phyloP scores from a whole-genome alignment of 208 protist species.

The Trypanosoma cruzi region DNA sequence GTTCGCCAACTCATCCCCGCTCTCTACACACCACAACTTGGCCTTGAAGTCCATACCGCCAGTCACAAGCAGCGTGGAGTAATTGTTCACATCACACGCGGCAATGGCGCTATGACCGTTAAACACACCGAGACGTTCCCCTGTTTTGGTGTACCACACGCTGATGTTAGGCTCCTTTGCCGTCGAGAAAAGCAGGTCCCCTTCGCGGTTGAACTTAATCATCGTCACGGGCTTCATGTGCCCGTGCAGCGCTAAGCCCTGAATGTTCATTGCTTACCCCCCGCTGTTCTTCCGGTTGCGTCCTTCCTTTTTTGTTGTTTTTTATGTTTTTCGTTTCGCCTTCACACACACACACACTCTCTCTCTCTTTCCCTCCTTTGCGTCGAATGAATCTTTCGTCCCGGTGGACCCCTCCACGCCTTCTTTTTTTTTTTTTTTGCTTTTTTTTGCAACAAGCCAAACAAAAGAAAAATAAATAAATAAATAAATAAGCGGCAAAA shows the following conservation, averaged over 20 bases:
- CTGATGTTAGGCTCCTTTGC: slow-evolving; percentile 92
- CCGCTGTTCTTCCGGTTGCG: slow-evolving; percentile 3
- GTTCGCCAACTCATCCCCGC: slow-evolving; percentile 80
- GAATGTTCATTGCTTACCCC: slow-evolving; percentile 41
- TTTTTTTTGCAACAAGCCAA: too few relatives aligned
- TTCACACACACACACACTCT: too few relatives aligned
- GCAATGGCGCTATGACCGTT: slow-evolving; percentile 94
- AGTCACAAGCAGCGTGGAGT: slow-evolving; percentile 85
- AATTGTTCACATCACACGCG: slow-evolving; percentile 92
- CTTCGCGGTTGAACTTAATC: slow-evolving; percentile 98
- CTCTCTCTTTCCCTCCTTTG: too few relatives aligned
- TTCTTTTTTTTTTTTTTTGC: too few relatives aligned
- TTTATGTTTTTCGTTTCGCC: slow-evolving; percentile 16
- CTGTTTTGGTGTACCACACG: slow-evolving; percentile 95
- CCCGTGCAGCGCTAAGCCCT: slow-evolving; percentile 82
- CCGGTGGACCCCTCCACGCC: too few relatives aligned
- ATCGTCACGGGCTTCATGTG: slow-evolving; percentile 92
- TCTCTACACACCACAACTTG: slow-evolving; percentile 93
- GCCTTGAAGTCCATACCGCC: slow-evolving; percentile 77
- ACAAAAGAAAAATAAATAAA: too few relatives aligned
- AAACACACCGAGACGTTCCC: slow-evolving; percentile 97
- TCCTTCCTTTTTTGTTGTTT: slow-evolving; percentile 22
- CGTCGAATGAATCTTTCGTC: too few relatives aligned
- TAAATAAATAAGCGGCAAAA: too few relatives aligned
- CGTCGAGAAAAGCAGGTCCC: slow-evolving; percentile 97